Evolutionary conservation across 163 green algal species (phyloP).

Genomic region (Scenedesmus sp.): DNA sequence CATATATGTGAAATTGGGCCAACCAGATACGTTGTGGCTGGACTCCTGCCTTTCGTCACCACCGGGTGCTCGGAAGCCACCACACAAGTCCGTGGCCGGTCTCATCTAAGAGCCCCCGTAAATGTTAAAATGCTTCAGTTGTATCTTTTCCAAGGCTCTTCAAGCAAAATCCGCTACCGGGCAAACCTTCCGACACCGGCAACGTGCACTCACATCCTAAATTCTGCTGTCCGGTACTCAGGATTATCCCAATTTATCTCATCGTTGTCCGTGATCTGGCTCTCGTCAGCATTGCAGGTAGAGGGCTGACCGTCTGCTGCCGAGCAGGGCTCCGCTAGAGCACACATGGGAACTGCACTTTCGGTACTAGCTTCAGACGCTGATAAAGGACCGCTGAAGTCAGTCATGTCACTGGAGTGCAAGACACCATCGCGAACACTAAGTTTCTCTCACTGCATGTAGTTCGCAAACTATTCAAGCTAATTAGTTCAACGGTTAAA

Average conservation of each 20-base stretch:
- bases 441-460: background rate
- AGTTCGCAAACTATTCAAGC: background rate
- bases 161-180: background rate
- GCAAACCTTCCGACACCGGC: background rate
- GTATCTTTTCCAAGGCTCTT: background rate
- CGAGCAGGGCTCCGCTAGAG: background rate
- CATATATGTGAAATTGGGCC: background rate
- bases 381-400: background rate
- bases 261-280: background rate
- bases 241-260: background rate
- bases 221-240: background rate
- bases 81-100: background rate
- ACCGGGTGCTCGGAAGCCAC: background rate
- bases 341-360: background rate
- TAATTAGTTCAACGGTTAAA: background rate
- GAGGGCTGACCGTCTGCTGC: background rate
- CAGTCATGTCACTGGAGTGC: background rate
- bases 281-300: background rate
- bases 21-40: background rate
- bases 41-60: background rate
- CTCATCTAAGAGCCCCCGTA: background rate
- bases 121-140: background rate
- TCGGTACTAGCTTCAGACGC: background rate
- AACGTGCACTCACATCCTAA: background rate
- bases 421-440: background rate